Base-by-base conservation (phyloP, 345 rosid species). In the Sisymbrium altissimum region DNA sequence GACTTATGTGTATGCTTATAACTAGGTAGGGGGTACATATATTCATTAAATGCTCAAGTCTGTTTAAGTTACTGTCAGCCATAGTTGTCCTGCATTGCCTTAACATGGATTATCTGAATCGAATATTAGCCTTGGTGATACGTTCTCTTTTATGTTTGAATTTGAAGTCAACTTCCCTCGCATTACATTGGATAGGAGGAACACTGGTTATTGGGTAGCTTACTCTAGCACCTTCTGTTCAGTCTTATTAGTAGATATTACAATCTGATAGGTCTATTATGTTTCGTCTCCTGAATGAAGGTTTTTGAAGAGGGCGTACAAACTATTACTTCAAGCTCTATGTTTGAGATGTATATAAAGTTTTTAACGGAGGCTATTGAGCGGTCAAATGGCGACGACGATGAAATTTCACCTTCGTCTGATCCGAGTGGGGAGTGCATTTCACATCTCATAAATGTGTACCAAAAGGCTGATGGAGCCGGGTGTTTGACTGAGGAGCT, bases 291-390 rank as follows among this genome's bases (percentile, higher is more conserved):
- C 13, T 41, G 45, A 61, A n/a, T 75, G 71, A 78, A 92, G 97
- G 85, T 84, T 55, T 92, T 90, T 81, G 96, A 91, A 66, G 97
- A 90, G 74, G 92, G 88, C 25, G 33, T 85, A 36, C 79, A 84
- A 76, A 66, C 63, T 78, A 73, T 84, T 57, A 84, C 92, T 64
- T 88, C 92, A 55, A 77, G 84, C 3, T 50, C 54, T 40, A 81
- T 95, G 87, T 87, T 90, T 80, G 79, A 80, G 19, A 70, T 74
- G 53, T 92, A 92, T 73, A 48, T 80, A 43, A 83, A 81, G 45
- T 92, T 92, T 81, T 75, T 86, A 68, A 84, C 78, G 85, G 88
- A 90, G 71, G 23, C 68, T 25, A 68, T 83, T 70, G 67, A 71
- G 50, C 72, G 75, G 8, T 70, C 78, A 53, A 63, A 53, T 17